phyloP scores from a whole-genome alignment of 768 basidiomycete genomes.

The Dentipellis fragilis region DNA sequence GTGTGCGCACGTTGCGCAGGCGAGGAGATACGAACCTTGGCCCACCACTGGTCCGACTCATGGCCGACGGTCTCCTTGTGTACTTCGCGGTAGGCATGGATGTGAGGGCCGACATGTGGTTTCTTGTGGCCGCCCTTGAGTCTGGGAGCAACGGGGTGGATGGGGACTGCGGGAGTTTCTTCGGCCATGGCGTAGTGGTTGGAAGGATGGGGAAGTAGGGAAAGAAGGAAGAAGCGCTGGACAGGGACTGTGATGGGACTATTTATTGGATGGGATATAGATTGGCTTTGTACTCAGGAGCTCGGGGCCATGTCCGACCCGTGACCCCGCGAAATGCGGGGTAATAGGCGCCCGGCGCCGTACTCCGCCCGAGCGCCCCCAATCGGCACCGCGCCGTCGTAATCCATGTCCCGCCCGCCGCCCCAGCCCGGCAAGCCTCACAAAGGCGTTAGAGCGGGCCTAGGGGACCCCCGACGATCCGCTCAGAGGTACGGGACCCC shows the following conservation, averaged over 20 bases:
- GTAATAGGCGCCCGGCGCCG: background rate
- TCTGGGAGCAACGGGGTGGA: conserved; percentile 73
- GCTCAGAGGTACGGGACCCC: no score
- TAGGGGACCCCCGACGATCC: no score
- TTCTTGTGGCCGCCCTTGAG: conserved; percentile 50
- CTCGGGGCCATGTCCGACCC: background rate
- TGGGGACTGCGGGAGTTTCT: conserved; percentile 17
- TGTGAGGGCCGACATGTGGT: conserved; percentile 74
- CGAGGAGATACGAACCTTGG: conserved; percentile 36
- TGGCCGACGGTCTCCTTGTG: conserved; percentile 69
- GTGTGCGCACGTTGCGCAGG: background rate
- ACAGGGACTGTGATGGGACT: background rate
- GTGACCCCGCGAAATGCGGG: background rate
- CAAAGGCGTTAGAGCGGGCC: no score
- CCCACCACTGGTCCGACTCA: conserved; percentile 83
- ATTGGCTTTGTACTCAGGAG: background rate
- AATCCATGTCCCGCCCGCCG: background rate
- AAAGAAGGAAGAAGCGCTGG: background rate
- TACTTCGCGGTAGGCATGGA: conserved; percentile 57
- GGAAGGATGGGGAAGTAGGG: background rate
- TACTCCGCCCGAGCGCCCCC: background rate
- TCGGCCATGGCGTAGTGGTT: conserved; percentile 18
- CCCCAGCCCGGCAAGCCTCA: no score
- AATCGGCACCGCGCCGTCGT: background rate
- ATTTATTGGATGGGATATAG: background rate